Conservation (phyloP, 2,329 filamentous ascomycete genomes). For the Epichloe coenophiala region DNA sequence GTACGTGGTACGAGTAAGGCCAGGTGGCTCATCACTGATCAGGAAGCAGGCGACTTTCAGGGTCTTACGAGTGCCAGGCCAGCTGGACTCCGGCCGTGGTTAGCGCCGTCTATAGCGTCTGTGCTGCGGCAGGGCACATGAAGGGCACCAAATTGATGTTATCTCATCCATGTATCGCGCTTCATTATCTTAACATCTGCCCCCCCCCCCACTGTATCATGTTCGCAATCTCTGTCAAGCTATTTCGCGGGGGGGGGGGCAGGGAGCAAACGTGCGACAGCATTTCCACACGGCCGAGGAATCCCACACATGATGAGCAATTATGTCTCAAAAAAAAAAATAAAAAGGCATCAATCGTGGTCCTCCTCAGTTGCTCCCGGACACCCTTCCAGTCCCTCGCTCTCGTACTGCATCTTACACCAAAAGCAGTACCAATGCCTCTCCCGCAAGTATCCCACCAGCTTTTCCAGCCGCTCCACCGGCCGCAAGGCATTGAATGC, state of each 20-base stretch:
- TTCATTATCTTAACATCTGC: no score
- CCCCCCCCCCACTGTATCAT: no score
- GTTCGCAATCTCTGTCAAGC: no score
- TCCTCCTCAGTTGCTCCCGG: conserved; percentile 82
- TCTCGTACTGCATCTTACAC: conserved; percentile 77
- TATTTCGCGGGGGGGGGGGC: no score
- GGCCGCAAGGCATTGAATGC: conserved; percentile 60
- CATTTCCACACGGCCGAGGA: no score
- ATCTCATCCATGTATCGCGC: no score
- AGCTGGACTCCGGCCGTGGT: no score
- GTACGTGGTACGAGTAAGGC: conserved; percentile 4
- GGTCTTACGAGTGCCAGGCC: neutral
- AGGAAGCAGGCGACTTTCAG: conserved; percentile 1
- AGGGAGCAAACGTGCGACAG: no score
- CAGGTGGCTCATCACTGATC: conserved; percentile 7
- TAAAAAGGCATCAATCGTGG: conserved; percentile 32
- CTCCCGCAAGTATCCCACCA: conserved; percentile 58
- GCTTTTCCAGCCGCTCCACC: conserved; percentile 48
- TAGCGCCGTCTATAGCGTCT: no score
- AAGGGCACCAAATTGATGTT: no score
- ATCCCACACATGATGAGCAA: neutral
- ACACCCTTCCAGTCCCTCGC: conserved; percentile 69
- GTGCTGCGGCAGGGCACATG: no score
- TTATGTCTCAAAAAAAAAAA: neutral
- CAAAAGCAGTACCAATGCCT: conserved; percentile 83